Percentiles rank a stretch among this genome's conserved stretches.
These are phyloP conservation scores for Ogataea methanolica DNA, from an alignment of 805 yeast species.

Conservation along the genomic window DNA sequence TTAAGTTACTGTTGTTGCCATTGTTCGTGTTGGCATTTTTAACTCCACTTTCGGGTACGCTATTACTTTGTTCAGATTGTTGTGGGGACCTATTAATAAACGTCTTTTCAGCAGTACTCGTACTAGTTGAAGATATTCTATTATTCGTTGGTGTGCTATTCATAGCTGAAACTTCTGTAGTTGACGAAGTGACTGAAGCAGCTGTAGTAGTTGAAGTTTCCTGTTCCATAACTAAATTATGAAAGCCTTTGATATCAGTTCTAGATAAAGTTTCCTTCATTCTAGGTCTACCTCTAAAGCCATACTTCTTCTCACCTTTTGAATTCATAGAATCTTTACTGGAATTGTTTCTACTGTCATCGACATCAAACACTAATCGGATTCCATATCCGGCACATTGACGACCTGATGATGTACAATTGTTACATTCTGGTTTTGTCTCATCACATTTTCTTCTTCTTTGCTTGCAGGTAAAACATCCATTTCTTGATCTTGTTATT, in stretches of 20 bases:
- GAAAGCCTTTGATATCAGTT: no score
- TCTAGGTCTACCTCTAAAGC: constrained; percentile 42
- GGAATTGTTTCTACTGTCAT: constrained; percentile 35
- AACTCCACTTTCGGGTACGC: not conserved
- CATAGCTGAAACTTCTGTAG: no score
- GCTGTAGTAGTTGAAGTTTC: no score
- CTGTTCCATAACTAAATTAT: no score
- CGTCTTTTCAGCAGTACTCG: no score
- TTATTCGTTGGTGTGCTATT: no score
- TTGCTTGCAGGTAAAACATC: constrained; percentile 55
- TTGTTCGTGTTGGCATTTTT: not conserved
- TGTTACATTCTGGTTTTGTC: constrained; percentile 45
- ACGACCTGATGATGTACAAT: constrained; percentile 41
- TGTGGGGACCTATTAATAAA: no score
- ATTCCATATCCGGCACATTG: constrained; percentile 48
- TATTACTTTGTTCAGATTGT: not conserved
- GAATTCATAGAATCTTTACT: constrained; percentile 11
- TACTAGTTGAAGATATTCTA: no score
- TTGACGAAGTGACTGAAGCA: no score
- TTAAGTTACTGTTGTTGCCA: not conserved
- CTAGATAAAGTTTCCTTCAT: constrained; percentile 21
- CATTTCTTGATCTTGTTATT: constrained; percentile 49
- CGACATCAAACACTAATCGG: constrained; percentile 46
- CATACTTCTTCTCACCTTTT: constrained; percentile 34
- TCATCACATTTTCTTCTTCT: constrained; percentile 56